Conservation (phyloP, 495 filamentous ascomycete genomes). For the Chaetomium tenue region DNA sequence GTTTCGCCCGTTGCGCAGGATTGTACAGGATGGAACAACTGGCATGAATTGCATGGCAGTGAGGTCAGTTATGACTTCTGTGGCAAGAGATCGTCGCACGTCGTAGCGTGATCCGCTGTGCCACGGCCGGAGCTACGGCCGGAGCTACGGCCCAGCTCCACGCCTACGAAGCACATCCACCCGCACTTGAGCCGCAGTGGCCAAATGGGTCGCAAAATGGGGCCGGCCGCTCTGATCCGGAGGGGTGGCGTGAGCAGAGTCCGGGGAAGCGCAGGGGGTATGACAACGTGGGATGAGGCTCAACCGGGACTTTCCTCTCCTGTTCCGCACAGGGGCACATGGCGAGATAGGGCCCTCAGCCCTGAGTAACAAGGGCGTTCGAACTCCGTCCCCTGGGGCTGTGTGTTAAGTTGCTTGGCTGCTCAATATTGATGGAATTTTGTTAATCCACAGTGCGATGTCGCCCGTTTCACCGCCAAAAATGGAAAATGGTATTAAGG, state of each 20-base stretch:
- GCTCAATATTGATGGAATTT: background rate
- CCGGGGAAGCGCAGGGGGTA: background rate
- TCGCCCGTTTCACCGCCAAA: background rate
- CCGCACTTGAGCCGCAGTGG: background rate
- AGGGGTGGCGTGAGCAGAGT: background rate
- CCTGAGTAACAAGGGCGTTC: background rate
- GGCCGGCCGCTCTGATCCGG: background rate
- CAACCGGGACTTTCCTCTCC: background rate
- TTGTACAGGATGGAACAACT: background rate
- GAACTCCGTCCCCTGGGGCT: background rate
- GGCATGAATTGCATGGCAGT: background rate
- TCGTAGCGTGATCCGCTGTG: slow-evolving; percentile 11
- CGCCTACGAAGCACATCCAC: background rate
- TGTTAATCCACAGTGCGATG: background rate
- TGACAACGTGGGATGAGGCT: background rate
- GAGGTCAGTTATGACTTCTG: slow-evolving; percentile 4
- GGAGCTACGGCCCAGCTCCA: too few relatives aligned
- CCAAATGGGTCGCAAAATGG: background rate
- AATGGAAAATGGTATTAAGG: background rate
- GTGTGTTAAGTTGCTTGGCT: background rate
- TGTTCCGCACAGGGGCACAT: too few relatives aligned
- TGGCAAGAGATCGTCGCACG: slow-evolving; percentile 11
- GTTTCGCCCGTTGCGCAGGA: too few relatives aligned
- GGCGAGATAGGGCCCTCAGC: background rate
- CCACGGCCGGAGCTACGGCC: background rate